Evolutionary conservation across 345 rosid species (phyloP), one percentile per base, ranked within the genome.

Genomic region (Carallia pectinifolia): DNA sequence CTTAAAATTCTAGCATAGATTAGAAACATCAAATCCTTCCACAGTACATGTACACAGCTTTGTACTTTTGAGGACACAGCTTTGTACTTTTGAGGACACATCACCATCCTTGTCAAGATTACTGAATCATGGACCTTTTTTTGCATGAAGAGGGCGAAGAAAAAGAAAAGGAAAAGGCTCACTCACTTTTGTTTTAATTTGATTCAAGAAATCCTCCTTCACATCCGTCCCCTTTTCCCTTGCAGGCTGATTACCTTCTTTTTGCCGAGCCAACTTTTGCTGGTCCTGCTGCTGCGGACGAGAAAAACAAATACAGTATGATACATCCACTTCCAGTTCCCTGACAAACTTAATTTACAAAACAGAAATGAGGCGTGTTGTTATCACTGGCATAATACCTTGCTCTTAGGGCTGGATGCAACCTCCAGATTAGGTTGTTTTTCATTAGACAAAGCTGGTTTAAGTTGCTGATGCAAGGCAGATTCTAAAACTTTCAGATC

Each of bases 151-250:
- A 0, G 23, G 23, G 23, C 23, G 23, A 23, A 23, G 23, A 23
- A 23, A 23, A 23, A 23, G 23, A 23, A 23, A 23, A 23, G 38
- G 61, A 38, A 62, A 66, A 68, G 17, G 40, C n/a, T 47, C 36
- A 81, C 97, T 85, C 78, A 92, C 99, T 83, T 92, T 90, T 53
- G 83, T 55, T 85, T 92, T 81, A 53, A 95, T 95, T 83, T 95
- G 99, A 60, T 83, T 87, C 69, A 90, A 84, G 71, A 95, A 88
- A 68, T 95, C 96, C 29, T 81, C 96, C 82, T 83, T 87, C 61
- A 85, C 93, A 33, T 82, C 91, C 73, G 62, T 40, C 63, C 68
- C 82, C 74, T 78, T 79, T 61, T 71, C 79, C 38, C 69, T 82
- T 71, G 73, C 62, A 68, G 48, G 70, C 71, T 68, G 83, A 69